These are phyloP conservation scores for Cyclocybe aegerita DNA, from an alignment of 768 basidiomycete genomes.

Conservation along the genomic window DNA sequence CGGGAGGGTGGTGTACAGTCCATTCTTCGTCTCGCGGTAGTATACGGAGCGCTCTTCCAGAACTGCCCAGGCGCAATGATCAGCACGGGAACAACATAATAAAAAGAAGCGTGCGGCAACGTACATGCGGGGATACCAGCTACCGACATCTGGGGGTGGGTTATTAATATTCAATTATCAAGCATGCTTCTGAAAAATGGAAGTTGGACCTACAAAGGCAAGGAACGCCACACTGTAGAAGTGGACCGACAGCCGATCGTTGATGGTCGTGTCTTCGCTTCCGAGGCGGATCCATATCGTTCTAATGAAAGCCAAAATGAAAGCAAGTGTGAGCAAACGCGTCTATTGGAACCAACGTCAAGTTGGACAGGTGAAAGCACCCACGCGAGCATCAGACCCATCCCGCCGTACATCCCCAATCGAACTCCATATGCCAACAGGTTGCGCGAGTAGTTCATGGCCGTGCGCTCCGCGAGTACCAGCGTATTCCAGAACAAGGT, in stretches of 20 bases:
- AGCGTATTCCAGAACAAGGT: conserved; percentile 40
- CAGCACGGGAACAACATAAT: not conserved
- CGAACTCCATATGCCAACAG: conserved; percentile 58
- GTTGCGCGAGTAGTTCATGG: conserved; percentile 52
- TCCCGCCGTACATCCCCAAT: conserved; percentile 52
- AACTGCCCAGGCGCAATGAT: conserved; percentile 24
- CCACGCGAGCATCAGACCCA: conserved; percentile 46
- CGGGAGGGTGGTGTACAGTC: conserved; percentile 51
- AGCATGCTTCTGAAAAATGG: not conserved
- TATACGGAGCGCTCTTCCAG: conserved; percentile 60
- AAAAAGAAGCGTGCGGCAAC: conserved; percentile 3
- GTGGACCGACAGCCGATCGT: conserved; percentile 49
- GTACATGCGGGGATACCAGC: conserved; percentile 57
- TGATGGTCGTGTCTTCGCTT: conserved; percentile 35
- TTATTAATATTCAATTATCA: not conserved
- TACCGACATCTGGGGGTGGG: conserved; percentile 45
- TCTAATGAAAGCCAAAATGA: conserved; percentile 19
- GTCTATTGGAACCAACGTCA: conserved; percentile 8
- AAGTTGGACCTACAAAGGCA: conserved; percentile 36
- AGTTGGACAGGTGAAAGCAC: conserved; percentile 19
- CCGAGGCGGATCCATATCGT: conserved; percentile 54
- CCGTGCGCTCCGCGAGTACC: conserved; percentile 46
- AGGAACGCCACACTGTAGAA: conserved; percentile 61
- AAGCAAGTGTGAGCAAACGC: not conserved
- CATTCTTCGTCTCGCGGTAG: conserved; percentile 55